A percentile compares a stretch with the other conserved stretches of the same genome.
phyloP scores from a whole-genome alignment of 139 green algal species.

The Micractinium conductrix region DNA sequence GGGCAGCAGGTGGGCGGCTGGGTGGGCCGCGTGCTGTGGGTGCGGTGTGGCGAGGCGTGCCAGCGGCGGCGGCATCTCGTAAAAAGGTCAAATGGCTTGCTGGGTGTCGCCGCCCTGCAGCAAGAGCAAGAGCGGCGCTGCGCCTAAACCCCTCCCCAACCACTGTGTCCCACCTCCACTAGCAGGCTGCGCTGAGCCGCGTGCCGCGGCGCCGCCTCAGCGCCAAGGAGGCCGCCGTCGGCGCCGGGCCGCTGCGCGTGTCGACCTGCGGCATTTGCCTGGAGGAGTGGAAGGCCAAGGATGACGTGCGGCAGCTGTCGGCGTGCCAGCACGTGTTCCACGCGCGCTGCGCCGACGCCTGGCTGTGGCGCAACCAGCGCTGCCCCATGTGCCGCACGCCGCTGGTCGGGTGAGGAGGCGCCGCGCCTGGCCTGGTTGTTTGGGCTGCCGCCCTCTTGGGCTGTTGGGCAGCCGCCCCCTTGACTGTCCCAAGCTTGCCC shows the following conservation, averaged over 20 bases:
- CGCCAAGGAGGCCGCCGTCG: background rate
- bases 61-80: too few relatives aligned
- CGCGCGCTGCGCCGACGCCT: slow-evolving; percentile 10
- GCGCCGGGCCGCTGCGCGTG: slow-evolving; percentile 14
- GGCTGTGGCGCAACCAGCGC: slow-evolving; percentile 29
- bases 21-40: too few relatives aligned
- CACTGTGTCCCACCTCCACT: background rate
- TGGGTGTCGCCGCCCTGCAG: too few relatives aligned
- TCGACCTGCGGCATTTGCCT: slow-evolving; percentile 32
- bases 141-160: background rate
- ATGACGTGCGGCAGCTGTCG: slow-evolving; percentile 22
- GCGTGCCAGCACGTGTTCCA: slow-evolving; percentile 28
- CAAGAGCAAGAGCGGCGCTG: background rate
- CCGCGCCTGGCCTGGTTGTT: too few relatives aligned
- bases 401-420: background rate
- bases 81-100: too few relatives aligned
- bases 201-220: slow-evolving; percentile 10
- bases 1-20: slow-evolving; percentile 22
- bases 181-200: slow-evolving; percentile 23
- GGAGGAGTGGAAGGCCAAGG: background rate
- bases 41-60: too few relatives aligned
- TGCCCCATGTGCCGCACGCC: slow-evolving; percentile 31
- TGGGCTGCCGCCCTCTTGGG: too few relatives aligned
- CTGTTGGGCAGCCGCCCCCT: too few relatives aligned
- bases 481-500: too few relatives aligned